phyloP scores from a whole-genome alignment of 768 basidiomycete genomes.

The Steccherinum ochraceum region DNA sequence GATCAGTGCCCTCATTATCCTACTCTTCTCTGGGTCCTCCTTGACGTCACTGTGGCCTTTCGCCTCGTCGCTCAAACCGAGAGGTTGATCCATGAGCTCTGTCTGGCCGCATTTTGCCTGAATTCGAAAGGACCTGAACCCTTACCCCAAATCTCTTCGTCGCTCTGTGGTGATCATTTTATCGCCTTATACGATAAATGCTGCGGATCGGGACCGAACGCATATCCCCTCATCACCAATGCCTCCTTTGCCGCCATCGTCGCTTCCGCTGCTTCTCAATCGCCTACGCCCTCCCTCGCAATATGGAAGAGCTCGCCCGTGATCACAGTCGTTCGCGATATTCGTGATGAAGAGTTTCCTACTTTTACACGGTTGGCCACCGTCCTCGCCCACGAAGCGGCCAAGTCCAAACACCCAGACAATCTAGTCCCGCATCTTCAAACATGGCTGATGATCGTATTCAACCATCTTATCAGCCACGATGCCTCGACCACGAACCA shows the following conservation, averaged over 20 bases:
- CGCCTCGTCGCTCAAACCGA: slow-evolving; percentile 37
- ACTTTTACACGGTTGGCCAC: too few relatives aligned
- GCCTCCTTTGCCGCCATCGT: neutral
- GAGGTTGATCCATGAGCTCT: slow-evolving; percentile 37
- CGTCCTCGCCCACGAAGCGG: too few relatives aligned
- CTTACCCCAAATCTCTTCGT: too few relatives aligned
- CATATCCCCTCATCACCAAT: neutral
- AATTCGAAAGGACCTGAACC: too few relatives aligned
- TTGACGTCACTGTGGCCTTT: slow-evolving; percentile 45
- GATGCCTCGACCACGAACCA: too few relatives aligned
- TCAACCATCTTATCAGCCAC: neutral
- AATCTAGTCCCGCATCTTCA: neutral
- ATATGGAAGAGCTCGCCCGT: neutral
- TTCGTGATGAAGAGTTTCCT: neutral
- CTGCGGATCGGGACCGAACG: neutral
- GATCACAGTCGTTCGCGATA: neutral
- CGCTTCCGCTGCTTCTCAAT: neutral
- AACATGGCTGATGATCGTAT: neutral
- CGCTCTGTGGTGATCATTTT: neutral
- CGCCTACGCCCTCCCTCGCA: neutral
- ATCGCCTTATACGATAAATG: neutral
- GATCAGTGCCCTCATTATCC: slow-evolving; percentile 38
- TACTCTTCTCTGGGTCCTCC: slow-evolving; percentile 40
- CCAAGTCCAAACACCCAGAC: too few relatives aligned
- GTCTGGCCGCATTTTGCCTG: neutral